These are phyloP conservation scores for Inga leiocalycina DNA, from an alignment of 306 rosid genomes.

Conservation along the genomic window DNA sequence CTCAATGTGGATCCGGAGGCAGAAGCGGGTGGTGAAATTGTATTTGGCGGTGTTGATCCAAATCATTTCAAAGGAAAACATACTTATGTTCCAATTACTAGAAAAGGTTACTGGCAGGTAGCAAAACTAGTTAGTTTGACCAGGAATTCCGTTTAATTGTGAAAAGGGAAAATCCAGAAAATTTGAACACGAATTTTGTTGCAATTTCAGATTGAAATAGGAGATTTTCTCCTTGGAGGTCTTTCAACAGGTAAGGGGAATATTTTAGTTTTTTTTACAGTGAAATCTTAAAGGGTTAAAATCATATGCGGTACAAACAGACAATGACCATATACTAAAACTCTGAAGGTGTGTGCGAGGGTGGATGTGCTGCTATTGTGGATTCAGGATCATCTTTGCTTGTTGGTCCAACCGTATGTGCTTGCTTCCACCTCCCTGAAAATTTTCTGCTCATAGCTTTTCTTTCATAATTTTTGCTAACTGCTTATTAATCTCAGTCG, in stretches of 20 bases:
- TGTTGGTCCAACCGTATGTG: constrained; percentile 81
- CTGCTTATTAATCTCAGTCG: constrained; percentile 42
- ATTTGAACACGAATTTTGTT: background rate
- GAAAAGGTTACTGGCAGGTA: constrained; percentile 94
- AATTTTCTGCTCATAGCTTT: background rate
- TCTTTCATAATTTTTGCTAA: constrained; percentile 14
- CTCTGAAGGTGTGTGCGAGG: constrained; percentile 64
- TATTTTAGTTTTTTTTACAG: background rate
- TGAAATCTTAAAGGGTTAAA: background rate
- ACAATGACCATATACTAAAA: background rate
- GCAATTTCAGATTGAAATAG: constrained; percentile 74
- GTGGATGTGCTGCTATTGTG: constrained; percentile 83
- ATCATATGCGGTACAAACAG: background rate
- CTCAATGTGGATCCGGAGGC: constrained; percentile 66
- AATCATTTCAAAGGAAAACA: constrained; percentile 80
- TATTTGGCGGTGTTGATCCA: constrained; percentile 79
- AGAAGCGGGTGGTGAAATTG: constrained; percentile 73
- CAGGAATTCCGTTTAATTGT: constrained; percentile 21
- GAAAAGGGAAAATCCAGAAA: background rate
- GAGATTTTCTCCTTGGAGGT: constrained; percentile 70
- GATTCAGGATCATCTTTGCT: constrained; percentile 91
- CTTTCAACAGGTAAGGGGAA: constrained; percentile 71
- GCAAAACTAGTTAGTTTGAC: constrained; percentile 19
- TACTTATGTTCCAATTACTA: constrained; percentile 74
- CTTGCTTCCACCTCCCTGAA: constrained; percentile 30